Base-by-base conservation (phyloP, 1,284 basidiomycete genomes). In the Pseudozyma tsukubaensis region DNA sequence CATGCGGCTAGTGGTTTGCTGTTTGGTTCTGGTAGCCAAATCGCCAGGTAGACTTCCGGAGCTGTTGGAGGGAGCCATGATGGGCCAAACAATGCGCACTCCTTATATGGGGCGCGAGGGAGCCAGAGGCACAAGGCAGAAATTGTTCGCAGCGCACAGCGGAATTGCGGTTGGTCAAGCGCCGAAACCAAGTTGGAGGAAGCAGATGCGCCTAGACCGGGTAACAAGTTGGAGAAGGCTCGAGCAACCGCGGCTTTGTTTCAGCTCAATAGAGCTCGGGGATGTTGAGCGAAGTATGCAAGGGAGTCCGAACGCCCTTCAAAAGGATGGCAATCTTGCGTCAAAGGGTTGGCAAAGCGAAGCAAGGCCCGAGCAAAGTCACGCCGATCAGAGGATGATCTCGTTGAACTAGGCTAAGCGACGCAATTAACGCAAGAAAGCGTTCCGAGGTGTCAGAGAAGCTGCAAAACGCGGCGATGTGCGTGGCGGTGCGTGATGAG, bases 1-100 rank as follows among this genome's bases (percentile, higher is more conserved):
- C 80, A 82, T 82, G 55, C 80, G 57, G 51, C 80, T 82, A 56
- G 77, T 79, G 37, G 72, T 81, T 55, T 79, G 78, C 66, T 81
- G 80, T 49, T 73, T 56, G 19, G 77, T 79, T 32, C 77, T 57
- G 19, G 74, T 74, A 12, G 74, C 61, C 64, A 76, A 43, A 29
- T 76, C 68, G 35, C 64, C 68, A 54, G 63, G 61, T 24, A 75
- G 19, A 36, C 68, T 75, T 50, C 72, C 68, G 36, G 72, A 72
- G 50, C 72, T 75, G 37, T 71, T 68, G 54, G 62, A 60, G 43
- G 59, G 67, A 3, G 67, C 19, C 72, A 74, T 74, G 54, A 34
- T 56, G 65, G 13, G n/a, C 21, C 4, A 24, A 7, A 18, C 4
- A 14, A 34, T 24, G 45, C 49, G 7, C 29, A n/a, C 50, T 49